Evolutionary conservation across 2,329 filamentous ascomycete species (phyloP).

Genomic region (Ophiocordyceps camponoti-saundersi): DNA sequence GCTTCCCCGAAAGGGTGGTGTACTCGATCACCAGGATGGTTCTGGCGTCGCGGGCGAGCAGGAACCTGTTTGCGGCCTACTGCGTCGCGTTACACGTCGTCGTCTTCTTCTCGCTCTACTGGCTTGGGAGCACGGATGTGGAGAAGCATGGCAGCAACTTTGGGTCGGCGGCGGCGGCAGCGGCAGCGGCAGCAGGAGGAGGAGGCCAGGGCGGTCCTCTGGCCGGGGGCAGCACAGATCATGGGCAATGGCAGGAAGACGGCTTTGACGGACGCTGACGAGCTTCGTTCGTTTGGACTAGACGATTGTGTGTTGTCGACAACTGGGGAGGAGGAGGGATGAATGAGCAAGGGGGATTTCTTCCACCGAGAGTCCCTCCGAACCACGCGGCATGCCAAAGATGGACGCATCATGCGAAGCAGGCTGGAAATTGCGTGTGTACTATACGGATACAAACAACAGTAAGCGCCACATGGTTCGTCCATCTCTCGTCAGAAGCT

Average conservation of each 20-base stretch:
- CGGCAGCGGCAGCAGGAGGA: slow-evolving; percentile 18
- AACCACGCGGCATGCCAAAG: too few relatives aligned
- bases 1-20: slow-evolving; percentile 72
- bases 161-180: slow-evolving; percentile 29
- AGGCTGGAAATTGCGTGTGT: too few relatives aligned
- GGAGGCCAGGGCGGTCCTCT: slow-evolving; percentile 15
- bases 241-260: slow-evolving; percentile 48
- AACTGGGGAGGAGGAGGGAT: too few relatives aligned
- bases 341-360: too few relatives aligned
- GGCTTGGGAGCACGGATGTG: slow-evolving; percentile 53
- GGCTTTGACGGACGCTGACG: slow-evolving; percentile 28
- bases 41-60: slow-evolving; percentile 71
- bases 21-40: slow-evolving; percentile 87
- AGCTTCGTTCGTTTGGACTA: too few relatives aligned
- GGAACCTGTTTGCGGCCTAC: slow-evolving; percentile 88
- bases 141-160: slow-evolving; percentile 43
- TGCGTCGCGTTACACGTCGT: slow-evolving; percentile 77
- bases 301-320: background rate
- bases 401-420: too few relatives aligned
- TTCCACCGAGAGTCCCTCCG: too few relatives aligned
- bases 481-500: background rate
- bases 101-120: slow-evolving; percentile 76
- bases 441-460: too few relatives aligned
- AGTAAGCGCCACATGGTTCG: background rate
- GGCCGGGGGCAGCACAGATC: slow-evolving; percentile 12